phyloP scores from a whole-genome alignment of 371 early-diverging fungal genomes.

The Syncephalastrum monosporum region DNA sequence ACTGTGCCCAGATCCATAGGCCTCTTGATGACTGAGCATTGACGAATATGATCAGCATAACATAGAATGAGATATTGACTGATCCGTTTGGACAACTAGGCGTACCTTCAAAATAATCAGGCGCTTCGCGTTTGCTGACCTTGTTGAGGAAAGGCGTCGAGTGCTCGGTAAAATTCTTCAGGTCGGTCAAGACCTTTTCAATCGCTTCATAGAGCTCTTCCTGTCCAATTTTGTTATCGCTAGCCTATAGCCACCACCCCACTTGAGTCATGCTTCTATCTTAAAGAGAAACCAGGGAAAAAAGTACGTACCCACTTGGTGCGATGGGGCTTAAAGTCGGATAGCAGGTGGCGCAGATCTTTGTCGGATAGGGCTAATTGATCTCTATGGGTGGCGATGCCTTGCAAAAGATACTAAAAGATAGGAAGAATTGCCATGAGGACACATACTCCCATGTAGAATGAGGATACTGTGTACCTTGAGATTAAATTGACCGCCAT shows the following conservation, averaged over 20 bases:
- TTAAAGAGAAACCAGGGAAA: neutral
- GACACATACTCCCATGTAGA: neutral
- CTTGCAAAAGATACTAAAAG: slow-evolving; percentile 68
- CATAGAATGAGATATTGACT: too few species aligned
- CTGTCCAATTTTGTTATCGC: slow-evolving; percentile 86
- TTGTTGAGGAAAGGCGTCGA: slow-evolving; percentile 88
- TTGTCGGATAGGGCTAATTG: slow-evolving; percentile 66
- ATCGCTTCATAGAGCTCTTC: slow-evolving; percentile 89
- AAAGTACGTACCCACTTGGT: slow-evolving; percentile 79
- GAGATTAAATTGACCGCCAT: slow-evolving; percentile 55
- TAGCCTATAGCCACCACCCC: slow-evolving; percentile 48
- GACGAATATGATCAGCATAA: neutral
- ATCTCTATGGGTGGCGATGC: slow-evolving; percentile 71
- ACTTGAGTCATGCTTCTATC: neutral
- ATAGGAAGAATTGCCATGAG: neutral
- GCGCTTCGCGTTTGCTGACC: slow-evolving; percentile 93
- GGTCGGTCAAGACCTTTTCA: slow-evolving; percentile 81
- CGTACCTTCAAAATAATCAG: slow-evolving; percentile 87
- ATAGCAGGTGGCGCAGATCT: slow-evolving; percentile 74
- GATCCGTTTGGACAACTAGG: neutral
- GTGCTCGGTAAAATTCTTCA: slow-evolving; percentile 79
- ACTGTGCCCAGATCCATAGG: slow-evolving; percentile 96
- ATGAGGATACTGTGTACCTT: slow-evolving; percentile 33
- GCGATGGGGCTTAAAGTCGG: slow-evolving; percentile 82
- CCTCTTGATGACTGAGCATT: slow-evolving; percentile 69